Conservation (phyloP, 2,329 filamentous ascomycete genomes). For the Coleophoma cylindrospora region DNA sequence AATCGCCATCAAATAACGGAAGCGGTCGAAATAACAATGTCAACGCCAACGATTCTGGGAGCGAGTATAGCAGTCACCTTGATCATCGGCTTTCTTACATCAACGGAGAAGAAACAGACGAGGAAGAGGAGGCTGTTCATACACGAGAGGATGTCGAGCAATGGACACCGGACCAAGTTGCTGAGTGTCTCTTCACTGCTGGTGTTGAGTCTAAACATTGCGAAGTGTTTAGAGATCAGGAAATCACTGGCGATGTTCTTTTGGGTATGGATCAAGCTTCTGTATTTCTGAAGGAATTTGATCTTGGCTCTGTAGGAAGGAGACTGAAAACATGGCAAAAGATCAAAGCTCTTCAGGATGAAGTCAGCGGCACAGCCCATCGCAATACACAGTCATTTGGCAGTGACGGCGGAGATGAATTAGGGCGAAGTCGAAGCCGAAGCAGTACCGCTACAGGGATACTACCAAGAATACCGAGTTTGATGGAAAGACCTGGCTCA, state of each 20-base stretch:
- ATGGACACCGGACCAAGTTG: conserved; percentile 80
- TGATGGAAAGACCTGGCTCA: conserved; percentile 21
- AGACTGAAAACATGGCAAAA: conserved; percentile 95
- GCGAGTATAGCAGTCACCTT: conserved; percentile 80
- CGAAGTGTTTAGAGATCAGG: conserved; percentile 90
- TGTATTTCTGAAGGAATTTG: conserved; percentile 91
- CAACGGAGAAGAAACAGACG: conserved; percentile 89
- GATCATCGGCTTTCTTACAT: conserved; percentile 83
- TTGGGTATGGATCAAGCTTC: conserved; percentile 94
- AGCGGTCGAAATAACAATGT: conserved; percentile 32
- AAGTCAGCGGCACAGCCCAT: conserved; percentile 58
- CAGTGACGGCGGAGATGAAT: conserved; percentile 53
- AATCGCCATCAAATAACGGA: conserved; percentile 38
- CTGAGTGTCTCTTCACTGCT: conserved; percentile 79
- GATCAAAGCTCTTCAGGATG: conserved; percentile 86
- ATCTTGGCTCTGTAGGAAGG: conserved; percentile 84
- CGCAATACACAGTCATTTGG: conserved; percentile 52
- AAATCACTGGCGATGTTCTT: conserved; percentile 90
- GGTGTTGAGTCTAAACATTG: conserved; percentile 89
- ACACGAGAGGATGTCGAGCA: conserved; percentile 67
- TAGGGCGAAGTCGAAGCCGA: conserved; percentile 38
- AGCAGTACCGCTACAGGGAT: conserved; percentile 20
- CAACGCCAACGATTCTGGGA: conserved; percentile 69
- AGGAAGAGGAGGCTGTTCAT: conserved; percentile 74
- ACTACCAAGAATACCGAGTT: conserved; percentile 22